Evolutionary conservation across 2,329 filamentous ascomycete species (phyloP).

Genomic region (Fusarium anthophilum): DNA sequence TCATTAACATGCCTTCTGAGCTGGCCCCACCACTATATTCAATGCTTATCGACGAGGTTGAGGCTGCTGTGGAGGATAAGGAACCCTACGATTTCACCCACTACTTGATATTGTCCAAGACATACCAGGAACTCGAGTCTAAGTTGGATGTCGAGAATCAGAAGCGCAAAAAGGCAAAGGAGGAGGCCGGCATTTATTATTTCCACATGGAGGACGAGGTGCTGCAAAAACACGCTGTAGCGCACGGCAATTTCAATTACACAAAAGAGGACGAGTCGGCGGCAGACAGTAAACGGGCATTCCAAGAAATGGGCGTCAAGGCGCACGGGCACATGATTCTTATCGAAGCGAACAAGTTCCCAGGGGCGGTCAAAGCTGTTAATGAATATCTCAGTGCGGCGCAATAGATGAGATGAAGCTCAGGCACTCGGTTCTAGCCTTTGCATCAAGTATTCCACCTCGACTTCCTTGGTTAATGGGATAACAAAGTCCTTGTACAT

Average conservation of each 20-base stretch:
- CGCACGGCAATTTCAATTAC: constrained; percentile 77
- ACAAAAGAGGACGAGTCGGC: constrained; percentile 82
- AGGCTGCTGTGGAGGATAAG: constrained; percentile 86
- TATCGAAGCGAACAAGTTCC: constrained; percentile 82
- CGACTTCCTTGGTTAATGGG: constrained; percentile 95
- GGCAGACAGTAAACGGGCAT: constrained; percentile 91
- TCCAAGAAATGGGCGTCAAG: constrained; percentile 91
- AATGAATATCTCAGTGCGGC: constrained; percentile 74
- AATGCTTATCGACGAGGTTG: constrained; percentile 92
- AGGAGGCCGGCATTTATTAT: constrained; percentile 75
- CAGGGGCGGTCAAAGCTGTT: constrained; percentile 78
- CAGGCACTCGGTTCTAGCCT: constrained; percentile 65
- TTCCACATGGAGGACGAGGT: constrained; percentile 98
- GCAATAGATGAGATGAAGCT: constrained; percentile 48
- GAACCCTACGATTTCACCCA: constrained; percentile 94
- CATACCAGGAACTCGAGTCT: constrained; percentile 89
- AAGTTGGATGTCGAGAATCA: constrained; percentile 72
- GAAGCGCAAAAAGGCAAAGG: constrained; percentile 72
- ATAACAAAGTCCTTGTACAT: constrained; percentile 97
- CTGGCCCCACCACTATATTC: constrained; percentile 93
- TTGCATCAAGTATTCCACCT: constrained; percentile 98
- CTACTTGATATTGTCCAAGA: constrained; percentile 91
- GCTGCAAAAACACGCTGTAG: constrained; percentile 78
- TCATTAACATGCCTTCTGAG: constrained; percentile 97
- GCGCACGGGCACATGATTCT: constrained; percentile 86